Conservation (phyloP, 2,329 filamentous ascomycete species). For the Pleurostoma richardsiae region DNA sequence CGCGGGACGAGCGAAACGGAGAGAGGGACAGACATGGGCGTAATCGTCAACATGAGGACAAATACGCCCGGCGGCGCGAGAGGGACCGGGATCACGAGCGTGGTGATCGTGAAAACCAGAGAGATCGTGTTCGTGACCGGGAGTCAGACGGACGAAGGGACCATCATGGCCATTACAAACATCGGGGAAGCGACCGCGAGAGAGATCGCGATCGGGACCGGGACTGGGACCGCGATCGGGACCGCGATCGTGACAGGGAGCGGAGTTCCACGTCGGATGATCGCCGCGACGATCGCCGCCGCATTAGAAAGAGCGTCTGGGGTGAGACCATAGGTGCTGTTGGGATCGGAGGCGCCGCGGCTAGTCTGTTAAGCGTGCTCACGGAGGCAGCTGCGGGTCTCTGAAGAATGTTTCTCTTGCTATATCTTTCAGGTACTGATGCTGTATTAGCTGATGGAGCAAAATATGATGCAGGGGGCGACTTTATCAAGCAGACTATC, state of each 20-base stretch:
- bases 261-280: constrained; percentile 30
- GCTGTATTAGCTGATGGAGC: background rate
- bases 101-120: background rate
- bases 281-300: constrained; percentile 21
- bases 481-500: no score
- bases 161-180: constrained; percentile 25
- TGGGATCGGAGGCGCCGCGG: constrained; percentile 56
- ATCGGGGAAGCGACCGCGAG: constrained; percentile 22
- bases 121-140: constrained; percentile 10
- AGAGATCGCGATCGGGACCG: constrained; percentile 33
- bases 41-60: constrained; percentile 10
- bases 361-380: constrained; percentile 51
- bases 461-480: no score
- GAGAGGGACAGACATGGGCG: constrained; percentile 14
- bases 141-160: constrained; percentile 23
- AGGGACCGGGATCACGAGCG: constrained; percentile 8
- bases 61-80: constrained; percentile 19
- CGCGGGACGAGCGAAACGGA: constrained; percentile 14
- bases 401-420: constrained; percentile 7
- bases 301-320: constrained; percentile 38
- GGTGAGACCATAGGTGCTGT: constrained; percentile 52
- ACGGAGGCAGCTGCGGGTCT: constrained; percentile 45
- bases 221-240: constrained; percentile 38
- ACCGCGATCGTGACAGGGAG: constrained; percentile 36
- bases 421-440: background rate